These are phyloP conservation scores for Geosmithia putterillii DNA, from an alignment of 2,329 filamentous ascomycete species.

Conservation along the genomic window DNA sequence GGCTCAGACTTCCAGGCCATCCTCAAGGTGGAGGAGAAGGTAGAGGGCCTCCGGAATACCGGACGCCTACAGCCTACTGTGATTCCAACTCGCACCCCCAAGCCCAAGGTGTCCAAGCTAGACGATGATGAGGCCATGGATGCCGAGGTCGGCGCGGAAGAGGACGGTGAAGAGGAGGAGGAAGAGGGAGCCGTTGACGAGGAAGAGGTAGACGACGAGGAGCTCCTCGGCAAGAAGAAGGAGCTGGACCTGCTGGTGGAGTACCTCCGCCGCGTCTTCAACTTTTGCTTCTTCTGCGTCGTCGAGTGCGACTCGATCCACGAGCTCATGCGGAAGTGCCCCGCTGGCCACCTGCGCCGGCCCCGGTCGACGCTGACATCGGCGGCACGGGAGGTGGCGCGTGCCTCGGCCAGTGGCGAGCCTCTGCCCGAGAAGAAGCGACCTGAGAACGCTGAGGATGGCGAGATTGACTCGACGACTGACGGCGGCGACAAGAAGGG, in stretches of 20 bases:
- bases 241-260: slow-evolving; percentile 91
- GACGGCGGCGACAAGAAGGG: slow-evolving; percentile 54
- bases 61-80: slow-evolving; percentile 63
- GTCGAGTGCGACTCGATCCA: slow-evolving; percentile 97
- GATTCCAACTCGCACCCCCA: slow-evolving; percentile 34
- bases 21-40: slow-evolving; percentile 71
- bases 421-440: slow-evolving; percentile 77
- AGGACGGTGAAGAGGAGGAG: slow-evolving; percentile 64
- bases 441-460: slow-evolving; percentile 44
- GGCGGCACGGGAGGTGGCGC: slow-evolving; percentile 71
- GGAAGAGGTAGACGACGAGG: slow-evolving; percentile 78
- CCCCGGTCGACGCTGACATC: slow-evolving; percentile 77
- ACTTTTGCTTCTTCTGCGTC: slow-evolving; percentile 99
- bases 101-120: slow-evolving; percentile 45
- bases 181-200: slow-evolving; percentile 71
- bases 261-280: slow-evolving; percentile 91
- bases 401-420: slow-evolving; percentile 71
- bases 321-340: slow-evolving; percentile 89
- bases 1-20: slow-evolving; percentile 67
- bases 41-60: slow-evolving; percentile 65
- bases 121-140: slow-evolving; percentile 51
- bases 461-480: slow-evolving; percentile 38
- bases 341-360: slow-evolving; percentile 89
- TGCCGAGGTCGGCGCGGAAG: slow-evolving; percentile 52
- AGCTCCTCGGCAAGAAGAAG: slow-evolving; percentile 87